A percentile compares a stretch with the other conserved stretches of the same genome.
Evolutionary conservation across 768 basidiomycete species (phyloP).

Genomic region (Psilocybe tampanensis): DNA sequence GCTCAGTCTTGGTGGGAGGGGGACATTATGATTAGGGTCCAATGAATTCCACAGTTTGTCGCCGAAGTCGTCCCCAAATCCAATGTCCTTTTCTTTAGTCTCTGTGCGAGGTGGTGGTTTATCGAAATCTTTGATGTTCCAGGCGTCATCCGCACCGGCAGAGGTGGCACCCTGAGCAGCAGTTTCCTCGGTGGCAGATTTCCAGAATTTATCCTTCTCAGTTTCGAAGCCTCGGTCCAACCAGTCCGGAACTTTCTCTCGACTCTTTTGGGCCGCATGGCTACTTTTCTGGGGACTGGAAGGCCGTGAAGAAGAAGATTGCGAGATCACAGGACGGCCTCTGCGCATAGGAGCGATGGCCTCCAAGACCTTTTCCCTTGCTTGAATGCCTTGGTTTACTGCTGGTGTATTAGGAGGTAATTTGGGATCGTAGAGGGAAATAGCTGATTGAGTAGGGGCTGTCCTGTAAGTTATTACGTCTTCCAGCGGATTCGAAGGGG

Average conservation of each 20-base stretch:
- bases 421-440: conserved; percentile 16
- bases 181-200: conserved; percentile 24
- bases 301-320: conserved; percentile 33
- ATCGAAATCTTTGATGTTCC: conserved; percentile 35
- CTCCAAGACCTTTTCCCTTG: conserved; percentile 76
- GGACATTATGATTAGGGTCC: conserved; percentile 31
- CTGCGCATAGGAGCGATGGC: conserved; percentile 80
- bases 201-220: conserved; percentile 55
- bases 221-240: conserved; percentile 36
- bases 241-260: conserved; percentile 31
- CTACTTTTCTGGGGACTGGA: conserved; percentile 33
- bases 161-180: conserved; percentile 2
- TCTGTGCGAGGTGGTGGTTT: conserved; percentile 13
- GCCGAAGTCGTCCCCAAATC: conserved; percentile 72
- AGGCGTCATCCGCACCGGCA: conserved; percentile 36
- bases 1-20: conserved; percentile 23
- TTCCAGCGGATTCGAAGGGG: conserved; percentile 29
- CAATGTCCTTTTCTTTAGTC: conserved; percentile 28
- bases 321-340: conserved; percentile 53
- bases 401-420: conserved; percentile 1
- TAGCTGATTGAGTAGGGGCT: conserved; percentile 16
- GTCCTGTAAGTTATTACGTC: conserved; percentile 29
- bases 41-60: conserved; percentile 59
- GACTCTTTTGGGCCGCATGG: conserved; percentile 5
- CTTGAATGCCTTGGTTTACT: conserved; percentile 60